Conservation (phyloP, 208 protist genomes). For the Trypanosoma congolense region DNA sequence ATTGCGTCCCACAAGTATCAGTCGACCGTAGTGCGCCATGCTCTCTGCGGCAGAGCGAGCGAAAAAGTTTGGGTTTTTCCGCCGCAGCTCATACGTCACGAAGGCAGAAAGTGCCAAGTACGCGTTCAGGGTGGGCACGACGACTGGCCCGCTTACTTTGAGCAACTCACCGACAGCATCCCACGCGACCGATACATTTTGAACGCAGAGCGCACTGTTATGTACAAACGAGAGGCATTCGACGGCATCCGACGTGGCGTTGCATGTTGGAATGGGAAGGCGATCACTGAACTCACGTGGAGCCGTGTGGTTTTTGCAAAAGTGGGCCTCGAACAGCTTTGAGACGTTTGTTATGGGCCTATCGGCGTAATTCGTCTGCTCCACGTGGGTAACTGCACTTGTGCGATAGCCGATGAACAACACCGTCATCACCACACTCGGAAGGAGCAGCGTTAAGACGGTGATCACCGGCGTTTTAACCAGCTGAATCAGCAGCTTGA, state of each 20-base stretch:
- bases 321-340: constrained; percentile 20
- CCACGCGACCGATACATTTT: constrained; percentile 2
- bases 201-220: constrained; percentile 17
- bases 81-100: constrained; percentile 27
- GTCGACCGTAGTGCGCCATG: constrained; percentile 61
- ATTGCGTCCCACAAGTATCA: constrained; percentile 42
- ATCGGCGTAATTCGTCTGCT: constrained; percentile 24
- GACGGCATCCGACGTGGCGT: constrained; percentile 29
- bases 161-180: constrained; percentile 33
- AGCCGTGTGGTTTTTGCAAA: constrained; percentile 19
- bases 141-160: constrained; percentile 30
- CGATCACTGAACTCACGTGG: constrained; percentile 1
- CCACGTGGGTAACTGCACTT: constrained; percentile 21
- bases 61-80: constrained; percentile 43
- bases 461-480: constrained; percentile 50
- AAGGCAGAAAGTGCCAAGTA: constrained; percentile 53
- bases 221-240: constrained; percentile 25
- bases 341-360: constrained; percentile 8
- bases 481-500: constrained; percentile 60
- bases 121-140: constrained; percentile 41
- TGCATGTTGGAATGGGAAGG: constrained; percentile 17
- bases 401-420: constrained; percentile 56
- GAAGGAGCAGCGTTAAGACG: constrained; percentile 53
- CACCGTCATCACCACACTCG: constrained; percentile 54
- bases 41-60: constrained; percentile 33